Evolutionary conservation across 352 stramenopile genomes (phyloP), one percentile per base, ranked within the genome.

Genomic region (Globisporangium recalcitrans): DNA sequence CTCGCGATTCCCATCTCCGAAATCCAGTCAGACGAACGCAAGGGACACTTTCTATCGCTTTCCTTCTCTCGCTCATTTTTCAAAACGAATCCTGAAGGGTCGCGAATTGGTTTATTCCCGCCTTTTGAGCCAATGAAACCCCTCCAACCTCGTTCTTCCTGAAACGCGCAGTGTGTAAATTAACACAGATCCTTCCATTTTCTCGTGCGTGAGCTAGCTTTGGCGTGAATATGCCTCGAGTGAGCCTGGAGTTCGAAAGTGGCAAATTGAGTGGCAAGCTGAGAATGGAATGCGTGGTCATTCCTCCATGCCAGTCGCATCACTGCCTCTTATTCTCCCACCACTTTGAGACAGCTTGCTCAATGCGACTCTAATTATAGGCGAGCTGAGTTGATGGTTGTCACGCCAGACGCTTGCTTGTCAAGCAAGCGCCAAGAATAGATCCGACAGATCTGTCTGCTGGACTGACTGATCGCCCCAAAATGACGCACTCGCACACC

Each of bases 301-400:
- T n/a, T n/a, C n/a, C n/a, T n/a, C n/a, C n/a, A n/a, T n/a, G n/a
- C n/a, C n/a, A n/a, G n/a, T n/a, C n/a, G n/a, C n/a, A n/a, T n/a
- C n/a, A n/a, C n/a, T n/a, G n/a, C n/a, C n/a, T n/a, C 22, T 51
- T 51, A 40, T 19, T 40, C 34, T n/a, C n/a, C n/a, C n/a, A n/a
- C n/a, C n/a, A n/a, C n/a, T n/a, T n/a, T n/a, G n/a, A n/a, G n/a
- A n/a, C n/a, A n/a, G 2, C 19, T 5, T 48, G 40, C 13, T 22
- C 6, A 48, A 48, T 48, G 40, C 19, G 10, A 26, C 44, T 51
- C 44, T 51, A 51, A 51, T 51, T 51, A 51, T 51, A 51, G n/a
- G 19, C 40, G 11, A 6, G n/a, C 16, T 11, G 34, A 4, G 4
- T 40, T 40, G n/a, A 51, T 51, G n/a, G 44, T 4, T 8, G 29